Evolutionary conservation across 2,329 filamentous ascomycete genomes (phyloP).

Genomic region (Cladosporium sp.): DNA sequence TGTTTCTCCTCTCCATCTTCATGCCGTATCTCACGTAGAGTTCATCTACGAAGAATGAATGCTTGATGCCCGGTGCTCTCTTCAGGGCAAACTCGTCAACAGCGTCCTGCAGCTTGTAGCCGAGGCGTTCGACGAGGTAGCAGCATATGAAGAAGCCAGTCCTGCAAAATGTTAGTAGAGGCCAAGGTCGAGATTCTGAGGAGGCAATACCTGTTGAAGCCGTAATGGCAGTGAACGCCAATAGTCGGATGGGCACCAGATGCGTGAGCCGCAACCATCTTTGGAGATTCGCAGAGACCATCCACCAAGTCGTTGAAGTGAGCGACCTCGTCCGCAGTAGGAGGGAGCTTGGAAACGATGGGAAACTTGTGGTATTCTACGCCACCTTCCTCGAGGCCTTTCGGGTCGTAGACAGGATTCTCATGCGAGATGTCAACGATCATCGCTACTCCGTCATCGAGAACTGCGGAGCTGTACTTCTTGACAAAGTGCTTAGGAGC

Average conservation of each 20-base stretch:
- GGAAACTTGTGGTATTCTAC: slow-evolving; percentile 69
- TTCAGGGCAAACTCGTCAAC: slow-evolving; percentile 69
- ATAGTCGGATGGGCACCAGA: slow-evolving; percentile 41
- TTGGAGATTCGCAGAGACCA: slow-evolving; percentile 29
- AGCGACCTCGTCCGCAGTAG: slow-evolving; percentile 54
- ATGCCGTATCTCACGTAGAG: slow-evolving; percentile 70
- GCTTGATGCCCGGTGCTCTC: slow-evolving; percentile 76
- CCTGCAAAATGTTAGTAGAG: slow-evolving; percentile 34
- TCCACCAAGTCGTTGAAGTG: slow-evolving; percentile 56
- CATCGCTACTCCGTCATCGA: slow-evolving; percentile 43
- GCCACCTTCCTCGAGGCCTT: slow-evolving; percentile 39
- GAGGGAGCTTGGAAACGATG: slow-evolving; percentile 86
- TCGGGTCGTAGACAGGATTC: slow-evolving; percentile 78
- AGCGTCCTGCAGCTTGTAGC: slow-evolving; percentile 66
- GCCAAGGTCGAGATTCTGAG: background rate
- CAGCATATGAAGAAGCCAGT: slow-evolving; percentile 87
- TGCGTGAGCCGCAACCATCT: slow-evolving; percentile 32
- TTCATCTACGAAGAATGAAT: slow-evolving; percentile 81
- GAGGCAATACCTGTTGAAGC: slow-evolving; percentile 59
- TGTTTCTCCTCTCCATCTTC: slow-evolving; percentile 14
- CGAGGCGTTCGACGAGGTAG: slow-evolving; percentile 79
- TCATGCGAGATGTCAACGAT: slow-evolving; percentile 91
- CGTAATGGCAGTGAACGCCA: slow-evolving; percentile 91
- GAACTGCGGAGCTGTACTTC: slow-evolving; percentile 59
- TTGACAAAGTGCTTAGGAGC: slow-evolving; percentile 66